Base-by-base conservation (phyloP, 2,329 filamentous ascomycete species). In the Cytospora mali region DNA sequence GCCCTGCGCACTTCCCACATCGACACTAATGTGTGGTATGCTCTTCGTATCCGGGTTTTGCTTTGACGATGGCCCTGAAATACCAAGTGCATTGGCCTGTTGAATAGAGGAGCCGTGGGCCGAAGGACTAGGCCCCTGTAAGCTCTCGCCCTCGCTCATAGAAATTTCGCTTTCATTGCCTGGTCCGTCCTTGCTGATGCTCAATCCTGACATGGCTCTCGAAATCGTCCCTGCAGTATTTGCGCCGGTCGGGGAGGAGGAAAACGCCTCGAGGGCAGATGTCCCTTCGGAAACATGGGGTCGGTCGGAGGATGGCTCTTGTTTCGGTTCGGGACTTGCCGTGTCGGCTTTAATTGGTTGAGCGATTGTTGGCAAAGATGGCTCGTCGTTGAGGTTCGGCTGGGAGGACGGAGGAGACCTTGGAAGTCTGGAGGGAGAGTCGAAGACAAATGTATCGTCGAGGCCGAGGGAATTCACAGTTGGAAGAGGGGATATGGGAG, bases 381-480 rank as follows among this genome's bases (percentile, higher is more conserved):
- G 39, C 39, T 64, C 61, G 48, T 66, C 60, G 54, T 57, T 48
- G 10, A 48, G 21, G 39, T n/a, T 14, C 31, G 49, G 48, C 11
- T 58, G 57, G 11, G 49, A 46, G 18, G 63, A 23, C 7, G 27
- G 27, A 54, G 55, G 57, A 23, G 28, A 46, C 33, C 35, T 56
- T 28, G 42, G 64, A 25, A 55, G 71, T 62, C 75, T 78, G 23
- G 71, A 69, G 6, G 72, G 76, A 55, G 70, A 77, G 68, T 87
- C 84, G 68, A 87, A 87, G 54, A 86, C 73, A 69, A 80, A 88
- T 27, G 84, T 86, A 71, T 88, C 85, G 74, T 88, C 84, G 61
- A 79, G 71, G 54, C 80, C 83, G 66, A 76, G 76, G 35, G 77
- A 74, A 11, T 77, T 74, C 56, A 79, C 76, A 31, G 76, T 76